A percentile compares a stretch with the other conserved stretches of the same genome.
Conservation (phyloP, 345 rosid species). For the Microcos paniculata region DNA sequence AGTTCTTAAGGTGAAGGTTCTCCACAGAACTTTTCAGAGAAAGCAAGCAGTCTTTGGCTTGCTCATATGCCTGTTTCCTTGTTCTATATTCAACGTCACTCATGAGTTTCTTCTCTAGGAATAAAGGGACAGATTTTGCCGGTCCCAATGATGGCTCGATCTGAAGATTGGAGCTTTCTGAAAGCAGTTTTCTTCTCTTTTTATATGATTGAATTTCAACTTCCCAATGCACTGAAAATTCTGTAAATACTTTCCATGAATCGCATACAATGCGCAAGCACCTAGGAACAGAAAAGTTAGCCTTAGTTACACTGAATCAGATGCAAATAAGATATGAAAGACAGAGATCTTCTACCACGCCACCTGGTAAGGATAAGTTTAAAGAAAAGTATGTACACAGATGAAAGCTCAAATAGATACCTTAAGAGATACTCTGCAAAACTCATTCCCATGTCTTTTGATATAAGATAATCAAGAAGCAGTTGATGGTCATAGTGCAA, state of each 20-base stretch:
- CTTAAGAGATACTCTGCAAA: slow-evolving; percentile 84
- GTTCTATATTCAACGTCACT: slow-evolving; percentile 17
- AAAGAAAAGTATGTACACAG: slow-evolving; percentile 3
- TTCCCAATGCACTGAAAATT: slow-evolving; percentile 34
- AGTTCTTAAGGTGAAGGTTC: slow-evolving; percentile 61
- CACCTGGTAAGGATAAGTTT: neutral
- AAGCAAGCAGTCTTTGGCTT: slow-evolving; percentile 72
- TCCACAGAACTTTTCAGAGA: slow-evolving; percentile 62
- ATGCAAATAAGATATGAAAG: neutral
- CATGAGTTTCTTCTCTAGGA: slow-evolving; percentile 18
- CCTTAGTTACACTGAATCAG: neutral
- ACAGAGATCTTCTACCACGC: neutral
- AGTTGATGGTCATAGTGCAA: slow-evolving; percentile 88
- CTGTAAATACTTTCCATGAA: slow-evolving; percentile 56
- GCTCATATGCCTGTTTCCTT: slow-evolving; percentile 33
- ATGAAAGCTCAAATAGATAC: slow-evolving; percentile 35
- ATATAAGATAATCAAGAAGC: slow-evolving; percentile 90
- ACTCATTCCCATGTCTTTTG: slow-evolving; percentile 67
- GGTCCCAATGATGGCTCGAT: slow-evolving; percentile 12
- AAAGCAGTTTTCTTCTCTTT: slow-evolving; percentile 53
- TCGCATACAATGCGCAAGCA: slow-evolving; percentile 55
- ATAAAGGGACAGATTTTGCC: slow-evolving; percentile 6
- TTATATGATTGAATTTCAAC: slow-evolving; percentile 27
- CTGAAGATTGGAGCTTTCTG: slow-evolving; percentile 26
- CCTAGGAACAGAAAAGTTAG: slow-evolving; percentile 30